phyloP scores from a whole-genome alignment of 306 rosid species.

The Adenanthera pavonina region DNA sequence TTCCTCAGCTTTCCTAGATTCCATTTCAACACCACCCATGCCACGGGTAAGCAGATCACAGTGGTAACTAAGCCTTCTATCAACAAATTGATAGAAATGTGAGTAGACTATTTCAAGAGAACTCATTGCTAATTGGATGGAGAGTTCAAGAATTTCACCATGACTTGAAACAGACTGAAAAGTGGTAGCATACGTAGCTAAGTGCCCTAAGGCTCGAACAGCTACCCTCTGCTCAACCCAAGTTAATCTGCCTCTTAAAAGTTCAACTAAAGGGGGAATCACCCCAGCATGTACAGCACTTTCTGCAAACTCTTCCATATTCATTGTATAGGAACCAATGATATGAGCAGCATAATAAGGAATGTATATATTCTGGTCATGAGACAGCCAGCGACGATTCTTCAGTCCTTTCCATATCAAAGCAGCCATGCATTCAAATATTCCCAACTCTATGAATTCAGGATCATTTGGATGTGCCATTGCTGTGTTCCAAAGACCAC shows the following conservation, averaged over 20 bases:
- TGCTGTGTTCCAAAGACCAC: conserved; percentile 99
- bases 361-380: conserved; percentile 94
- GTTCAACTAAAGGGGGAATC: conserved; percentile 90
- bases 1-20: conserved; percentile 98
- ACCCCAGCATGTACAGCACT: conserved; percentile 87
- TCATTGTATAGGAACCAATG: conserved; percentile 98
- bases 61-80: conserved; percentile 93
- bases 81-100: conserved; percentile 88
- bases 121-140: conserved; percentile 90
- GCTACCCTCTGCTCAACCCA: conserved; percentile 99
- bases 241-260: conserved; percentile 88
- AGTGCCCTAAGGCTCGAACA: conserved; percentile 96
- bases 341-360: conserved; percentile 99
- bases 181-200: conserved; percentile 91
- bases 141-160: conserved; percentile 91
- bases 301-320: conserved; percentile 96
- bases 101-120: conserved; percentile 96
- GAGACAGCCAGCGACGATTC: conserved; percentile 97
- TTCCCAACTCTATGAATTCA: conserved; percentile 89
- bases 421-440: conserved; percentile 96
- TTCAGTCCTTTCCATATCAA: conserved; percentile 96
- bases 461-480: conserved; percentile 99
- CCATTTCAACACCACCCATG: conserved; percentile 99
- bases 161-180: conserved; percentile 84
- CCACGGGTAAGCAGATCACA: conserved; percentile 98